Conservation (phyloP, 371 early-diverging fungal species). For the Mortierella sp. region DNA sequence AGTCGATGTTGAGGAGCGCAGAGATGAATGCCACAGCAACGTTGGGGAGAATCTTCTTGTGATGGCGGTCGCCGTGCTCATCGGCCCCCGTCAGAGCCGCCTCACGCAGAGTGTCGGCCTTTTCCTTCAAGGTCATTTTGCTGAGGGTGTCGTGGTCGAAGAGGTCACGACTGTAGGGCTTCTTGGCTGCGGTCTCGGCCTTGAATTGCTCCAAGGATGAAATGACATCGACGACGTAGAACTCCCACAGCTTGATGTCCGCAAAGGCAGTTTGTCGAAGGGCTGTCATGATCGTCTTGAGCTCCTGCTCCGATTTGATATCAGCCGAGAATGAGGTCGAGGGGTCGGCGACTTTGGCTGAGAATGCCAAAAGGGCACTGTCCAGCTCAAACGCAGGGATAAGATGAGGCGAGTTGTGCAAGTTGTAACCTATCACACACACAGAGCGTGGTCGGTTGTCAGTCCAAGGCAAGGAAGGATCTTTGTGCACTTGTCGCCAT, state of each 20-base stretch:
- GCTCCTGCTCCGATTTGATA: conserved; percentile 74
- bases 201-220: conserved; percentile 60
- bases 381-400: conserved; percentile 95
- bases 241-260: conserved; percentile 89
- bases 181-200: conserved; percentile 47
- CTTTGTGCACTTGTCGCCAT: neutral
- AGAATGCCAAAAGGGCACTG: conserved; percentile 82
- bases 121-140: conserved; percentile 59
- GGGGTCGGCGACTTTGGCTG: conserved; percentile 65
- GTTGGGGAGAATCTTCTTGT: conserved; percentile 57
- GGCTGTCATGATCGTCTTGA: conserved; percentile 72
- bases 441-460: neutral
- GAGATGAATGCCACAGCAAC: conserved; percentile 58
- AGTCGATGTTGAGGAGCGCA: conserved; percentile 27
- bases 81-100: conserved; percentile 31
- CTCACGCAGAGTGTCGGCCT: conserved; percentile 55
- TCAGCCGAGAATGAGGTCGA: conserved; percentile 56
- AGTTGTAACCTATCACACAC: conserved; percentile 82
- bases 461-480: no score
- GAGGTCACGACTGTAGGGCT: conserved; percentile 34
- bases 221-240: conserved; percentile 80
- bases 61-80: conserved; percentile 44
- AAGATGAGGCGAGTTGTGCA: conserved; percentile 95
- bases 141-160: conserved; percentile 45
- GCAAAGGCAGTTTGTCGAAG: conserved; percentile 74